phyloP scores from a whole-genome alignment of 495 filamentous ascomycete genomes.

The Trichoderma virens region DNA sequence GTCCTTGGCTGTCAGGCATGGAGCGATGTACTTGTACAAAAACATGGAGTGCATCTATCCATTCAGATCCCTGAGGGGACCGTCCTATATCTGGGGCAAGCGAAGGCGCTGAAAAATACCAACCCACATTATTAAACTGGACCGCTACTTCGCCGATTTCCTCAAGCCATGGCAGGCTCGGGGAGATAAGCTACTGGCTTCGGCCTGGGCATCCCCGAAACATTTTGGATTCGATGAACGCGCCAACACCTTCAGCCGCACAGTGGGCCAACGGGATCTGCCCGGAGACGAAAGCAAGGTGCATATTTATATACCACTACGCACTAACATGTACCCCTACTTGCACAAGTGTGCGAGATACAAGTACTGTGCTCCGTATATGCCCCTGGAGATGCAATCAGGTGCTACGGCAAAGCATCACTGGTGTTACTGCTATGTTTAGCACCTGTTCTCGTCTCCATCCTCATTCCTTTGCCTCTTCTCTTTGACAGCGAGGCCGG shows the following conservation, averaged over 20 bases:
- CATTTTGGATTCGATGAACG: not conserved
- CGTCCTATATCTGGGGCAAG: not conserved
- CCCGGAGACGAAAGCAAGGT: not conserved
- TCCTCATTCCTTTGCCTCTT: not conserved
- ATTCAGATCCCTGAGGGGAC: not conserved
- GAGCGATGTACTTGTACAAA: too few species aligned
- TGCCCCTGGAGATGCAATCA: not conserved
- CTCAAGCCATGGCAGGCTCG: not conserved
- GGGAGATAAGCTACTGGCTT: not conserved
- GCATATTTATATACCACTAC: too few species aligned
- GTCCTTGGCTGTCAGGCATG: too few species aligned
- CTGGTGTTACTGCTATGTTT: not conserved
- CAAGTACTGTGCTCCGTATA: not conserved
- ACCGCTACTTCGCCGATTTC: not conserved
- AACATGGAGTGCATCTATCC: too few species aligned
- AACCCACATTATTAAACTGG: not conserved
- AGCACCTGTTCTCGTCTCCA: not conserved
- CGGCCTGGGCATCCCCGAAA: not conserved
- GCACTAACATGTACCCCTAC: too few species aligned
- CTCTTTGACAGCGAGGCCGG: not conserved
- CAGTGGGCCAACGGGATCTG: constrained; percentile 2
- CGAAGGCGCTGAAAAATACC: not conserved
- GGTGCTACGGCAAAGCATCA: not conserved
- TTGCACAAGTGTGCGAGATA: too few species aligned
- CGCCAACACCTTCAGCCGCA: constrained; percentile 2